Evolutionary conservation across 306 rosid species (phyloP), one percentile per base, ranked within the genome.

Genomic region (Crataegus laevigata): DNA sequence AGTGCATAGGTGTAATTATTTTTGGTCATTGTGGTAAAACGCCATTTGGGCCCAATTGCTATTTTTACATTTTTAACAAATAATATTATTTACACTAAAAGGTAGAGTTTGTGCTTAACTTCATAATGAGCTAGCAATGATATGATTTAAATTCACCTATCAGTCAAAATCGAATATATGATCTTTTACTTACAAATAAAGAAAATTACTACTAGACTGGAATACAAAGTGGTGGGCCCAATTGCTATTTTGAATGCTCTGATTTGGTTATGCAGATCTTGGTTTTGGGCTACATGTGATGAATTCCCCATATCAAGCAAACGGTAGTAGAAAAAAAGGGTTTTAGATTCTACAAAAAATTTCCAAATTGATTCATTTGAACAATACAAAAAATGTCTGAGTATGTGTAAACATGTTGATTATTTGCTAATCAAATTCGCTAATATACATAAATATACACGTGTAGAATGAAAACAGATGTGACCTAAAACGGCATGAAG

Each of bases 401-500:
- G 10, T 36, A 36, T 8, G 40, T 6, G 8, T 11, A 50, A 50
- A 10, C 13, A 30, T 28, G 17, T 1, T 15, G 11, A 62, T 29
- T 62, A 15, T 28, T 17, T 50, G 26, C 21, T 69, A 68, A 26
- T 34, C 47, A 69, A 66, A 38, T 11, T 36, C 45, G n/a, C 28
- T 74, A 25, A 36, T 26, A 29, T 52, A 66, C 72, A 61, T 32
- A 29, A 21, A 19, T 40, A 61, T 32, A 72, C 43, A 72, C 12
- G 6, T 18, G 55, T 21, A 73, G 47, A 63, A 29, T 10, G 28
- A 29, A 32, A 8, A 38, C 43, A 40, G 54, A 69, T 29, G 28
- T 29, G 28, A 18, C 54, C 84, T 82, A 85, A 47, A 80, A 74
- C 54, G 84, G 18, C 47, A 80, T 6, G 78, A 77, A 85, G 79